Evolutionary conservation across 768 basidiomycete species (phyloP).

Genomic region (Lactarius hatsudake): DNA sequence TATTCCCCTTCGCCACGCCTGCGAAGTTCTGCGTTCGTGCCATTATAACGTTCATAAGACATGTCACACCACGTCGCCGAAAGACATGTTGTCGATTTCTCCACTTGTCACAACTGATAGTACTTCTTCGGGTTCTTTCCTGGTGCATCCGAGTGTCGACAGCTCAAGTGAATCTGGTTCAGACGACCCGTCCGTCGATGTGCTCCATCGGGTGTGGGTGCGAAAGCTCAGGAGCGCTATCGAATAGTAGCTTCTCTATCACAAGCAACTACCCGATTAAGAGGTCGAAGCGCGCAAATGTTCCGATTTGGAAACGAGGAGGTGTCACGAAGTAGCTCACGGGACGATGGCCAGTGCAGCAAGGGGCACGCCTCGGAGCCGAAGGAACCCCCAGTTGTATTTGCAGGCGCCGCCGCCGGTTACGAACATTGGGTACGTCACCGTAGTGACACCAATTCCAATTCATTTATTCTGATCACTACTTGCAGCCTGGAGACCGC

Average conservation of each 20-base stretch:
- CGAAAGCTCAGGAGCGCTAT: background rate
- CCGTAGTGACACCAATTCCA: background rate
- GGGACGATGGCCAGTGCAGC: background rate
- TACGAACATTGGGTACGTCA: background rate
- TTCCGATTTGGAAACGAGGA: background rate
- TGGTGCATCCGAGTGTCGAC: background rate
- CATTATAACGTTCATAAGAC: conserved; percentile 67
- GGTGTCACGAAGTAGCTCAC: background rate
- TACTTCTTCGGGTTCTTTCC: background rate
- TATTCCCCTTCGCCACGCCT: conserved; percentile 72
- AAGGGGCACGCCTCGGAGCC: background rate
- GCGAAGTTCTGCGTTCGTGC: conserved; percentile 78
- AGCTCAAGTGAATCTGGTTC: background rate
- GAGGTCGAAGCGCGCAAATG: background rate
- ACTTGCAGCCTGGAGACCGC: conserved; percentile 39
- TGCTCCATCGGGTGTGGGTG: too few relatives aligned
- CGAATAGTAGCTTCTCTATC: background rate
- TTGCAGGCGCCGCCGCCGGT: background rate
- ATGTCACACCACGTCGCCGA: conserved; percentile 50
- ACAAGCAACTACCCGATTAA: background rate
- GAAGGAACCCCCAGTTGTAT: background rate
- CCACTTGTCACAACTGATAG: background rate
- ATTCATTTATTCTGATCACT: background rate
- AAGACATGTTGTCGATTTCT: background rate
- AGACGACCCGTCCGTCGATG: background rate